Conservation (phyloP, 2,329 filamentous ascomycete genomes). For the Ilyonectria destructans region DNA sequence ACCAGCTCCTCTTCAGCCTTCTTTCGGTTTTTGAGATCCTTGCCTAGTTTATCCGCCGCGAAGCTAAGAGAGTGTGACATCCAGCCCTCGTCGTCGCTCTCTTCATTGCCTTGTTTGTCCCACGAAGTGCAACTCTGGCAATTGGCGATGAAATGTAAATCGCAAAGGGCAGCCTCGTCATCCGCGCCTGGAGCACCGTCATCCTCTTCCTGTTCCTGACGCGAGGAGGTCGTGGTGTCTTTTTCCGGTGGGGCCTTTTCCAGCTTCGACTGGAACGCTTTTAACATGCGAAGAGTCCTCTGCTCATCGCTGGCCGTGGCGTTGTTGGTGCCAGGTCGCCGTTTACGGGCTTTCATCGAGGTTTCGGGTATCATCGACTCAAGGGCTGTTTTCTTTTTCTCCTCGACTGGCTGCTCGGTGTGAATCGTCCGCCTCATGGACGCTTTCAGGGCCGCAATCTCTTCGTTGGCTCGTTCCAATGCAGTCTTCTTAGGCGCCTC, state of each 20-base stretch:
- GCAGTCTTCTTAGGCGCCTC: constrained; percentile 63
- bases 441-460: constrained; percentile 85
- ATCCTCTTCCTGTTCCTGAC: constrained; percentile 47
- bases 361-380: constrained; percentile 83
- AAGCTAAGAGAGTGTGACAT: constrained; percentile 90
- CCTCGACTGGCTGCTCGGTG: constrained; percentile 62
- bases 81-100: constrained; percentile 81
- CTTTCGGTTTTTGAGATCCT: constrained; percentile 92
- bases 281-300: constrained; percentile 79
- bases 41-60: constrained; percentile 90
- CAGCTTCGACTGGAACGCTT: constrained; percentile 85
- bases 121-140: constrained; percentile 93
- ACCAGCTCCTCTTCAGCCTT: constrained; percentile 93
- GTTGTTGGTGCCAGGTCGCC: constrained; percentile 72
- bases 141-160: constrained; percentile 95
- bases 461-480: constrained; percentile 82
- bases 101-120: constrained; percentile 77
- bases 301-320: constrained; percentile 71
- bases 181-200: constrained; percentile 57
- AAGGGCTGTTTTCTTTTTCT: constrained; percentile 77
- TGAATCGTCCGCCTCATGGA: constrained; percentile 81
- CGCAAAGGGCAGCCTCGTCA: constrained; percentile 85
- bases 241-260: constrained; percentile 67
- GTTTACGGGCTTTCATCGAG: constrained; percentile 80
- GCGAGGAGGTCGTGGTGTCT: constrained; percentile 42